Evolutionary conservation across 1,284 basidiomycete species (phyloP).

Genomic region (Apiotrichum domesticum): DNA sequence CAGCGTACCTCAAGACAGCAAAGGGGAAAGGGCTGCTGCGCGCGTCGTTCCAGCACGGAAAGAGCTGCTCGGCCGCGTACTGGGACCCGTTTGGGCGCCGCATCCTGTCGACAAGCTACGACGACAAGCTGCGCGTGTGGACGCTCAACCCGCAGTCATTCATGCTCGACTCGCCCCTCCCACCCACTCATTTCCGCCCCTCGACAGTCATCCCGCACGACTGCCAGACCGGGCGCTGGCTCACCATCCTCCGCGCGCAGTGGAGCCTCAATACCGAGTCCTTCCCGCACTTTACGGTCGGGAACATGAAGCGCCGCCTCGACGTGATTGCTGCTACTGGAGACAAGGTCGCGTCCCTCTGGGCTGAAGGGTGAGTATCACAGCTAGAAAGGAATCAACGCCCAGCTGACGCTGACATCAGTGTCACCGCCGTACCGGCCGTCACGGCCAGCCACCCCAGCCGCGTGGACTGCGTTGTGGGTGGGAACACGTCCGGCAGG

Average conservation of each 20-base stretch:
- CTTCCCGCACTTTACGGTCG: slow-evolving; percentile 47
- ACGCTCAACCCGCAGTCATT: slow-evolving; percentile 37
- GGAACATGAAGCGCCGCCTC: slow-evolving; percentile 49
- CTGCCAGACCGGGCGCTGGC: slow-evolving; percentile 50
- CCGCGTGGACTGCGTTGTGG: slow-evolving; percentile 41
- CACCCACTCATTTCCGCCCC: slow-evolving; percentile 33
- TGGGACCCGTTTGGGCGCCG: slow-evolving; percentile 49
- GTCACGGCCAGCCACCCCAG: slow-evolving; percentile 48
- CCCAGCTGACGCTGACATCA: slow-evolving; percentile 10
- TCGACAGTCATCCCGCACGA: slow-evolving; percentile 41
- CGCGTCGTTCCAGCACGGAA: slow-evolving; percentile 43
- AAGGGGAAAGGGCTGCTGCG: slow-evolving; percentile 35
- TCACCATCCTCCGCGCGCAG: slow-evolving; percentile 50
- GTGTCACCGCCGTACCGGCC: slow-evolving; percentile 47
- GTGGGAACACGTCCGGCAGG: slow-evolving; percentile 46
- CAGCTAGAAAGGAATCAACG: background rate
- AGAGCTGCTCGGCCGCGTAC: slow-evolving; percentile 48
- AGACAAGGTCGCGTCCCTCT: slow-evolving; percentile 35
- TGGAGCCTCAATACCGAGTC: slow-evolving; percentile 48
- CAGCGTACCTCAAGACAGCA: slow-evolving; percentile 16
- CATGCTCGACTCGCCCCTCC: slow-evolving; percentile 26
- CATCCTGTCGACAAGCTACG: slow-evolving; percentile 48
- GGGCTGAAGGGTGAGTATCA: slow-evolving; percentile 32
- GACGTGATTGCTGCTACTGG: slow-evolving; percentile 45
- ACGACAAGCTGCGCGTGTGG: slow-evolving; percentile 48